Conservation (phyloP, 805 yeast genomes). For the Ogataea nakhonphanomensis region DNA sequence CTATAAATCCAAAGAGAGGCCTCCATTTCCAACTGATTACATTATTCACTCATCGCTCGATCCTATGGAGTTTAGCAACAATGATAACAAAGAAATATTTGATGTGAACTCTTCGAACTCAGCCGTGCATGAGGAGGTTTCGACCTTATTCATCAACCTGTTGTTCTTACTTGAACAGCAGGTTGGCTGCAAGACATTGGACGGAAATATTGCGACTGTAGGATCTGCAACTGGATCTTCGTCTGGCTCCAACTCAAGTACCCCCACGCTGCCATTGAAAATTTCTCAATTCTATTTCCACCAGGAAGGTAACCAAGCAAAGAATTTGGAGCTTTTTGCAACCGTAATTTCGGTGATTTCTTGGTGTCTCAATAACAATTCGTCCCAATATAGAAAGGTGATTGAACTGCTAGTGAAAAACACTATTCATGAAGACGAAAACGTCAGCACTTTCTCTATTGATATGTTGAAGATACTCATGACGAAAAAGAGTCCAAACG, state of each 20-base stretch:
- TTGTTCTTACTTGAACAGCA: constrained; percentile 58
- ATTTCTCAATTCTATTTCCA: constrained; percentile 40
- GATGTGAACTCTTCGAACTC: constrained; percentile 44
- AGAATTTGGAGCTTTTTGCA: constrained; percentile 60
- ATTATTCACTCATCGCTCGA: constrained; percentile 34
- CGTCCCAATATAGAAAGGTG: constrained; percentile 57
- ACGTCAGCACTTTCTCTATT: constrained; percentile 63
- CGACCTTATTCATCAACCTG: constrained; percentile 51
- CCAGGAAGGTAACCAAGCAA: constrained; percentile 29
- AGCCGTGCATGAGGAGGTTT: constrained; percentile 67
- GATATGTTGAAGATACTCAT: constrained; percentile 65
- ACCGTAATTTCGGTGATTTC: constrained; percentile 70
- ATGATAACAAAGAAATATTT: constrained; percentile 38
- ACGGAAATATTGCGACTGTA: constrained; percentile 14
- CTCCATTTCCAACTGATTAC: constrained; percentile 69
- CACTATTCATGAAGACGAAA: constrained; percentile 60
- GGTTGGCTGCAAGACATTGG: constrained; percentile 41
- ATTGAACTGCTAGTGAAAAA: constrained; percentile 78
- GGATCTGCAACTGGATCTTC: constrained; percentile 20
- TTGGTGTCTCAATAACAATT: constrained; percentile 49
- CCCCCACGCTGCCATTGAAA: constrained; percentile 32
- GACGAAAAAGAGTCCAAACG: constrained; percentile 62
- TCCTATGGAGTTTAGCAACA: constrained; percentile 33
- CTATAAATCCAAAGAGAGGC: constrained; percentile 51
- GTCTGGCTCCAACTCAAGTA: constrained; percentile 14